Base-by-base conservation (phyloP, 352 stramenopile genomes). In the Pythium vanterpoolii region DNA sequence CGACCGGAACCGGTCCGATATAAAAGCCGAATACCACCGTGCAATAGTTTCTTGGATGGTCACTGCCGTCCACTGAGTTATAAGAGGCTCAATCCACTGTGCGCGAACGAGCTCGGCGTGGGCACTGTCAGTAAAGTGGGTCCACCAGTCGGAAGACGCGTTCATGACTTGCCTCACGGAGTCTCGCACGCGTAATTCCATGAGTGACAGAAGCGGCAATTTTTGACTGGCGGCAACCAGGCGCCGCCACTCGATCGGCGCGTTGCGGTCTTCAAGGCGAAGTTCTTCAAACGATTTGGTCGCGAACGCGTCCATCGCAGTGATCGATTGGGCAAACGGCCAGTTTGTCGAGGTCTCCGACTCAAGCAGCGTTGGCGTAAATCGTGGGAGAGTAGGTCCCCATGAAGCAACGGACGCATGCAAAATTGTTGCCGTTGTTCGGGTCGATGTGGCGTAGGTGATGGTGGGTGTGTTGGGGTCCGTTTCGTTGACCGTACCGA, bases 231-330 rank as follows among this genome's bases (percentile, higher is more conserved):
- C 18, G 21, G 21, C 2, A 4, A 48, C 14, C 31, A 38, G 18
- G 21, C 5, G 34, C 5, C 21, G 11, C 50, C 50, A 57, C 13
- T 21, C 16, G 8, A 39, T 36, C 10, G 50, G 50, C 33, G 38
- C 50, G 34, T 57, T 57, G 2, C 50, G 21, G 5, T 57, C 50
- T 48, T 62, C 31, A 1, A 54, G 34, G 5, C 55, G 55, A 4
- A 62, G 36, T 18, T 62, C 55, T 46, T 55, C 44, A 4, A 48
- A 30, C 43, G 55, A 62, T 34, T 39, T 47, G 44, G 39, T 7
- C n/a, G 43, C 44, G 34, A 45, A 62, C 30, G 55, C 31, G 19
- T 54, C 44, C 43, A 55, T 54, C 19, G 55, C 55, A 7, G 55
- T 49, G 33, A 62, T 54, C 31, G 55, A 28, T 5, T 1, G 16